Evolutionary conservation across 2,329 filamentous ascomycete species (phyloP).

Genomic region (Aspergillus transmontanensis): DNA sequence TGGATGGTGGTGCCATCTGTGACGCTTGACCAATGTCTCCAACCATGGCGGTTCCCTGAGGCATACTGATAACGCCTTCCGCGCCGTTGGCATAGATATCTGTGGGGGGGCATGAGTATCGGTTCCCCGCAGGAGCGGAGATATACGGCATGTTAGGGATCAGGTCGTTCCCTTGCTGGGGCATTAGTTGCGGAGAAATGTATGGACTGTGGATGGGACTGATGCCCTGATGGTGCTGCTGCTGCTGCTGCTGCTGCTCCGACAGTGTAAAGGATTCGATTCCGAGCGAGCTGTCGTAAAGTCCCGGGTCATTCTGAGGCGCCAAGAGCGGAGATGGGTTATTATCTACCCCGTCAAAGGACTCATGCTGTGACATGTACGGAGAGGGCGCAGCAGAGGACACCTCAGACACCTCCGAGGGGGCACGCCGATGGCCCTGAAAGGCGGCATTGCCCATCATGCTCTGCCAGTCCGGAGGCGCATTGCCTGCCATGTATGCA

Average conservation of each 20-base stretch:
- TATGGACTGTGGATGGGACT: constrained; percentile 75
- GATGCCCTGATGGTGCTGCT: constrained; percentile 46
- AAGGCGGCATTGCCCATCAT: constrained; percentile 63
- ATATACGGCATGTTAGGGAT: constrained; percentile 45
- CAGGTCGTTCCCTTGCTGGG: constrained; percentile 72
- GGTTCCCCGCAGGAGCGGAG: constrained; percentile 50
- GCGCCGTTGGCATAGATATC: constrained; percentile 54
- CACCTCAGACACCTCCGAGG: constrained; percentile 91
- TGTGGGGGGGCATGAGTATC: constrained; percentile 50
- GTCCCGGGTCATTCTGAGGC: constrained; percentile 67
- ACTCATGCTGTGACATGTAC: constrained; percentile 74
- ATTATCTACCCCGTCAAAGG: constrained; percentile 72
- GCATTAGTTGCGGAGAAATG: constrained; percentile 64
- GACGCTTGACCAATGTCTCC: constrained; percentile 68
- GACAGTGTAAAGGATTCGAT: constrained; percentile 81
- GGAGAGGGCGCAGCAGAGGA: constrained; percentile 84
- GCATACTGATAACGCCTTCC: constrained; percentile 51
- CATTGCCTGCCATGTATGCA: constrained; percentile 56
- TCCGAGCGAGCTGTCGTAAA: constrained; percentile 77
- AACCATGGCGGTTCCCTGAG: constrained; percentile 48
- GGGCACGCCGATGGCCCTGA: constrained; percentile 77
- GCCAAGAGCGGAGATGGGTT: constrained; percentile 79
- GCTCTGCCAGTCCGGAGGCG: constrained; percentile 60
- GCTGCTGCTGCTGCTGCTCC: constrained; percentile 59
- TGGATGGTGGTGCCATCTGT: constrained; percentile 87